A percentile compares a stretch with the other conserved stretches of the same genome.
phyloP scores from a whole-genome alignment of 495 filamentous ascomycete species.

The Penicillium longicatenatum region DNA sequence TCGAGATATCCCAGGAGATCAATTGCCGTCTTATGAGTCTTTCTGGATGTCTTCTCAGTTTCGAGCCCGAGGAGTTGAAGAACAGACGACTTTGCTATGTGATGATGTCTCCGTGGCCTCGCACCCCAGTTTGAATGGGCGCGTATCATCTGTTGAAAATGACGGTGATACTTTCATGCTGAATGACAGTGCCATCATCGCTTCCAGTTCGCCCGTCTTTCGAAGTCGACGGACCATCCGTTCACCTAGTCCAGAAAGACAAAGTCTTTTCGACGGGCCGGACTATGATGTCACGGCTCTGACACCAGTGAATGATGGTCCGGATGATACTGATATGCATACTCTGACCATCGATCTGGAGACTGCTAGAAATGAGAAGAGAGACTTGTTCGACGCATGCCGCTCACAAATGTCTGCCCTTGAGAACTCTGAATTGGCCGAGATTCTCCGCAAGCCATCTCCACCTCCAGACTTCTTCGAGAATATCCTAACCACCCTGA shows the following conservation, averaged over 20 bases:
- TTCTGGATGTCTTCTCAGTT: slow-evolving; percentile 29
- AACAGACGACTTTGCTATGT: slow-evolving; percentile 19
- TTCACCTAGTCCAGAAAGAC: slow-evolving; percentile 20
- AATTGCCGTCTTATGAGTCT: slow-evolving; percentile 24
- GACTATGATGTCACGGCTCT: slow-evolving; percentile 21
- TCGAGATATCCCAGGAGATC: slow-evolving; percentile 30
- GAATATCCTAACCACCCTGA: slow-evolving; percentile 34
- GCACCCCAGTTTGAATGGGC: slow-evolving; percentile 5
- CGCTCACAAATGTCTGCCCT: slow-evolving; percentile 35
- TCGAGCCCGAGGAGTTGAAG: slow-evolving; percentile 22
- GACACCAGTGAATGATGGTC: slow-evolving; percentile 12
- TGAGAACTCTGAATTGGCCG: slow-evolving; percentile 35
- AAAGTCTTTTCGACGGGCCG: slow-evolving; percentile 16
- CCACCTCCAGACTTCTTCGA: slow-evolving; percentile 44
- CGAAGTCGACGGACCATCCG: slow-evolving; percentile 17
- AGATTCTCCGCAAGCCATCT: slow-evolving; percentile 35
- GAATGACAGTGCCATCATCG: slow-evolving; percentile 36
- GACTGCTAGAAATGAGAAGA: slow-evolving; percentile 41
- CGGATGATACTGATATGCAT: slow-evolving; percentile 25
- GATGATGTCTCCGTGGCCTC: slow-evolving; percentile 24
- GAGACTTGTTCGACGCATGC: slow-evolving; percentile 41
- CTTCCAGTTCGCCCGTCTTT: slow-evolving; percentile 40
- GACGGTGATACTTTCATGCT: slow-evolving; percentile 36
- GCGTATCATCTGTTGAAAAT: slow-evolving; percentile 4
- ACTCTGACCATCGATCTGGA: slow-evolving; percentile 37